A percentile compares a stretch with the other conserved stretches of the same genome.
These are phyloP conservation scores for Solanum stenotomum DNA, from an alignment of 257 asterid species.

Conservation along the genomic window DNA sequence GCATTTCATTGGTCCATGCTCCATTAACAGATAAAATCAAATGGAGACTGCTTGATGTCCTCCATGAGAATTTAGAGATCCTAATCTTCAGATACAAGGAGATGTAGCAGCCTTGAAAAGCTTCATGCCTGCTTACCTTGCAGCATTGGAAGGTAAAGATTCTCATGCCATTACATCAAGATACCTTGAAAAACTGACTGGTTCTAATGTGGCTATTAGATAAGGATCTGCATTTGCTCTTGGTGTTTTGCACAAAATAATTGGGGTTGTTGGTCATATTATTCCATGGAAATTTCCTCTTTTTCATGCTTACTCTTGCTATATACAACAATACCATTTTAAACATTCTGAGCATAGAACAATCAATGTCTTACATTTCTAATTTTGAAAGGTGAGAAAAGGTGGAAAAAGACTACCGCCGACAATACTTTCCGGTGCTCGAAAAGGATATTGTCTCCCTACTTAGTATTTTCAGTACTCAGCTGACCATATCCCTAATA, in stretches of 20 bases:
- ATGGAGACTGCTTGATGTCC: slow-evolving; percentile 59
- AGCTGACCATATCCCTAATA: background rate
- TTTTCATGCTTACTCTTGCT: background rate
- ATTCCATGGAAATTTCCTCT: background rate
- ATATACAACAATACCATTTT: background rate
- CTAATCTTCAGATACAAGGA: slow-evolving; percentile 66
- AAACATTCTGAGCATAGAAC: background rate
- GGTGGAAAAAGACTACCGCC: background rate
- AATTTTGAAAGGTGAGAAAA: background rate
- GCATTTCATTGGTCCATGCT: slow-evolving; percentile 49
- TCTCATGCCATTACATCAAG: background rate
- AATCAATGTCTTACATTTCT: background rate
- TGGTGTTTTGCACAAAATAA: background rate
- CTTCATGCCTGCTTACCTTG: slow-evolving; percentile 48
- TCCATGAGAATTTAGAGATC: slow-evolving; percentile 77
- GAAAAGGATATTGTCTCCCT: background rate
- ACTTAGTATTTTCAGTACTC: background rate
- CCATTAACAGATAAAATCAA: slow-evolving; percentile 45
- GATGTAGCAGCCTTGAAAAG: slow-evolving; percentile 63
- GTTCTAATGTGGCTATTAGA: background rate
- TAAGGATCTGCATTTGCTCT: background rate
- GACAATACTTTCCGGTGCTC: background rate
- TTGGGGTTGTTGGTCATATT: background rate
- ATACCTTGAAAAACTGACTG: background rate
- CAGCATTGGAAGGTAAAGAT: background rate